phyloP scores from a whole-genome alignment of 768 basidiomycete species.

The Tubosaeta sp. region DNA sequence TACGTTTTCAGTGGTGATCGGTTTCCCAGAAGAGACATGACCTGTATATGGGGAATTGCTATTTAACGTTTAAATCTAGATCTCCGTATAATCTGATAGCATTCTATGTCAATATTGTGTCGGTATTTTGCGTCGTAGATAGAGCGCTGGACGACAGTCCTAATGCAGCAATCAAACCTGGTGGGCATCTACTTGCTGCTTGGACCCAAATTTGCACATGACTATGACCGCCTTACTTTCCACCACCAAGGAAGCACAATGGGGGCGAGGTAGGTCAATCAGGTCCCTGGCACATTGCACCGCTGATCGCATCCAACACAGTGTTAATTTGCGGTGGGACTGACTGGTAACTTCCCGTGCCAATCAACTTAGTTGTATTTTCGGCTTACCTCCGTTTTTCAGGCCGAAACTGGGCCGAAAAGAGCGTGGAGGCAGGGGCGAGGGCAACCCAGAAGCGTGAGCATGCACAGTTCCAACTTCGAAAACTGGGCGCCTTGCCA shows the following conservation, averaged over 20 bases:
- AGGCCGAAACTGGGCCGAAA: slow-evolving; percentile 79
- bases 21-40: slow-evolving; percentile 17
- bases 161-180: slow-evolving; percentile 29
- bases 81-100: slow-evolving; percentile 2
- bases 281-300: slow-evolving; percentile 8
- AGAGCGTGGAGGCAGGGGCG: slow-evolving; percentile 50
- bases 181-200: slow-evolving; percentile 9
- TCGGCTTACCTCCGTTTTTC: slow-evolving; percentile 14
- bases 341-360: slow-evolving; percentile 56
- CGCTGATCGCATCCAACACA: slow-evolving; percentile 30
- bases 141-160: slow-evolving; percentile 27
- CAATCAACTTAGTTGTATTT: not conserved
- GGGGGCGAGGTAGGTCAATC: slow-evolving; percentile 38
- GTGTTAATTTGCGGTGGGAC: slow-evolving; percentile 85
- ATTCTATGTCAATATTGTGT: not conserved
- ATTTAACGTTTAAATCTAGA: not conserved
- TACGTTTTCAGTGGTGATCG: slow-evolving; percentile 25
- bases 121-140: slow-evolving; percentile 20
- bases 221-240: slow-evolving; percentile 28
- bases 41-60: not conserved
- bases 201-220: slow-evolving; percentile 26
- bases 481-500: slow-evolving; percentile 5
- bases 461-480: slow-evolving; percentile 2
- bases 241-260: slow-evolving; percentile 32
- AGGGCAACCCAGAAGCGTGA: slow-evolving; percentile 39